These are phyloP conservation scores for Scortechinia acanthostroma DNA, from an alignment of 2,329 filamentous ascomycete genomes.

Conservation along the genomic window DNA sequence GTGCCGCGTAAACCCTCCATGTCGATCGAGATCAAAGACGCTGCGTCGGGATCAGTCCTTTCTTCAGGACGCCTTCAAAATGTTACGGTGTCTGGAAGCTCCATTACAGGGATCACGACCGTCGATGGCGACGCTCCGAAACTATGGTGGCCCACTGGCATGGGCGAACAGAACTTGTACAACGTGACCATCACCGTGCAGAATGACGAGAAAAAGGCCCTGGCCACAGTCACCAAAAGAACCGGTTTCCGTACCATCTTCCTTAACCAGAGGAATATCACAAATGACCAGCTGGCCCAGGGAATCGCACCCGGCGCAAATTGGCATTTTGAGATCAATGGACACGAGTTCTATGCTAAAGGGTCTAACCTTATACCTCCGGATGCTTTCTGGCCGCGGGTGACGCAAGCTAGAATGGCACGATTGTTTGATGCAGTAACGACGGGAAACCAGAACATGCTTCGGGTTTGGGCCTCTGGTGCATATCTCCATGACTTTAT, in stretches of 20 bases:
- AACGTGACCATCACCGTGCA: slow-evolving; percentile 39
- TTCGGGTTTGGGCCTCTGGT: slow-evolving; percentile 53
- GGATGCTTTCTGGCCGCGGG: slow-evolving; percentile 54
- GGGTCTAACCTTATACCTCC: slow-evolving; percentile 58
- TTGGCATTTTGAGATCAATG: slow-evolving; percentile 63
- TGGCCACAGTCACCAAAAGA: slow-evolving; percentile 39
- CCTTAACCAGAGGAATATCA: slow-evolving; percentile 44
- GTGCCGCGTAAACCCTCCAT: slow-evolving; percentile 32
- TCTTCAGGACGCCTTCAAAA: slow-evolving; percentile 25
- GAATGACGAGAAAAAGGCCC: slow-evolving; percentile 17
- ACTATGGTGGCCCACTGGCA: slow-evolving; percentile 52
- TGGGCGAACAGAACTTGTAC: slow-evolving; percentile 51
- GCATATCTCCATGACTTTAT: slow-evolving; percentile 55
- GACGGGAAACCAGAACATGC: slow-evolving; percentile 56
- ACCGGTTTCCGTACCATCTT: slow-evolving; percentile 57
- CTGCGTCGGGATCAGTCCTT: slow-evolving; percentile 24
- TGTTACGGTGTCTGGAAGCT: slow-evolving; percentile 26
- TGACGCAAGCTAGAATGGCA: slow-evolving; percentile 40
- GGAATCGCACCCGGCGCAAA: slow-evolving; percentile 49
- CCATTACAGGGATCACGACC: slow-evolving; percentile 37
- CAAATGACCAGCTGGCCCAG: slow-evolving; percentile 38
- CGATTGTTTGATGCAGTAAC: slow-evolving; percentile 44
- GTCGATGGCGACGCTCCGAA: slow-evolving; percentile 34
- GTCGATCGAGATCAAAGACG: slow-evolving; percentile 34
- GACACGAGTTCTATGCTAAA: slow-evolving; percentile 56